A percentile compares a stretch with the other conserved stretches of the same genome.
phyloP scores from a whole-genome alignment of 805 yeast species.

The Cyberlindnera americana region DNA sequence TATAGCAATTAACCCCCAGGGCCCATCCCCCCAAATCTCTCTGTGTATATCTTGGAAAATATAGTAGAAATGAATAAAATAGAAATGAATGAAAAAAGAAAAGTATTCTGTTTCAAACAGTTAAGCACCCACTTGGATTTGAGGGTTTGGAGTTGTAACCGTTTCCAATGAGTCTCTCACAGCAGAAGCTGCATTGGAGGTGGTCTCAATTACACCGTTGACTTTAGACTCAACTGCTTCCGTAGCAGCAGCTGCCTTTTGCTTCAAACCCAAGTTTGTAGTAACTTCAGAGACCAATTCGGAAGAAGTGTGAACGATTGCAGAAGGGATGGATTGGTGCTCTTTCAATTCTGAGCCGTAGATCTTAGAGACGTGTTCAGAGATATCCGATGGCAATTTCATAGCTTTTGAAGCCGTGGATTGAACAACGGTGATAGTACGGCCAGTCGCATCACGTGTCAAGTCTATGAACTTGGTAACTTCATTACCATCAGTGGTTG shows the following conservation, averaged over 20 bases:
- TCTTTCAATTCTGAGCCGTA: constrained; percentile 13
- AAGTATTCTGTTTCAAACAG: no score
- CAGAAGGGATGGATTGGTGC: constrained; percentile 15
- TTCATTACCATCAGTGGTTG: constrained; percentile 5
- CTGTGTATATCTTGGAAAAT: no score
- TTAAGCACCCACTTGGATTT: constrained; percentile 11
- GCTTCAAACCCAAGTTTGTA: constrained; percentile 11
- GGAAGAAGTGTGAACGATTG: constrained; percentile 14
- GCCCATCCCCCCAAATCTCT: no score
- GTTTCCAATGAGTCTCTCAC: constrained; percentile 6
- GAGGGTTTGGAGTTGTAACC: constrained; percentile 5
- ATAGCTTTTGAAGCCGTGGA: constrained; percentile 9
- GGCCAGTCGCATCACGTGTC: constrained; percentile 15
- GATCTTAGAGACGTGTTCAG: constrained; percentile 13
- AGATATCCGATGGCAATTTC: constrained; percentile 10
- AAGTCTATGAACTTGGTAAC: constrained; percentile 11
- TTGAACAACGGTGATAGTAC: constrained; percentile 12
- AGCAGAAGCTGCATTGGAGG: constrained; percentile 6
- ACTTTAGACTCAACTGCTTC: constrained; percentile 3
- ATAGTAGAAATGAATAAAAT: neutral
- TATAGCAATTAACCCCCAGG: no score
- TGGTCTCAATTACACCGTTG: constrained; percentile 6
- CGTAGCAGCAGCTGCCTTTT: constrained; percentile 8
- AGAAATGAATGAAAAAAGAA: neutral
- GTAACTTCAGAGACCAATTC: constrained; percentile 15